Percentiles rank a stretch among this genome's conserved stretches.
Evolutionary conservation across 345 rosid genomes (phyloP).

Genomic region (Syzygium oleosum): DNA sequence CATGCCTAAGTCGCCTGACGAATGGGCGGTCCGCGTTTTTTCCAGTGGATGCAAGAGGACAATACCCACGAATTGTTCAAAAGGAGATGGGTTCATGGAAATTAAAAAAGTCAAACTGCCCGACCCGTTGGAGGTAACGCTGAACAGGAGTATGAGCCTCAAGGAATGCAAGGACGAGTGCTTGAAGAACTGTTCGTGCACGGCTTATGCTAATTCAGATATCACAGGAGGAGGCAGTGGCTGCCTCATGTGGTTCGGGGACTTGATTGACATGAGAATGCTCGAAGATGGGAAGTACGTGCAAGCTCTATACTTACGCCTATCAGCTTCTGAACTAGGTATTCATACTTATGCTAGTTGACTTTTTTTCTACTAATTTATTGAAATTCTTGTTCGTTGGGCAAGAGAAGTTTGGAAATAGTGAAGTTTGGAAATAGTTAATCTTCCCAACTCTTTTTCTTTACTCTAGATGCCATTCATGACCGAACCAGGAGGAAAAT

Average conservation of each 20-base stretch:
- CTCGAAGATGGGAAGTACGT: too few species aligned
- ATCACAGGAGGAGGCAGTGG: neutral
- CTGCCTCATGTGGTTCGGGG: too few species aligned
- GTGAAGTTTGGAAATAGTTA: neutral
- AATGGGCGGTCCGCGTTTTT: constrained; percentile 14
- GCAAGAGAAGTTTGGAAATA: neutral
- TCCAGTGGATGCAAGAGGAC: constrained; percentile 5
- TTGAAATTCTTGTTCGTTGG: too few species aligned
- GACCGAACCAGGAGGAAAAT: neutral
- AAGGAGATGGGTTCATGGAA: constrained; percentile 2
- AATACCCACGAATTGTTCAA: neutral
- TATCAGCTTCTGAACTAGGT: too few species aligned
- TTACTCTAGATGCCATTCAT: neutral
- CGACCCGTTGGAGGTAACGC: neutral
- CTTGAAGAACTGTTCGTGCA: constrained; percentile 17
- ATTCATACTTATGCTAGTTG: too few species aligned
- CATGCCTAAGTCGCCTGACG: constrained; percentile 9
- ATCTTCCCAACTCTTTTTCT: neutral
- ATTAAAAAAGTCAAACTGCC: constrained; percentile 4
- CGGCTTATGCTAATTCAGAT: constrained; percentile 13
- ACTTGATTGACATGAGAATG: too few species aligned
- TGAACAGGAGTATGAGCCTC: constrained; percentile 5
- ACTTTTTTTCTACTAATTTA: too few species aligned
- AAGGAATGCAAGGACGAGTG: constrained; percentile 11
- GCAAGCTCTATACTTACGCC: too few species aligned